phyloP scores from a whole-genome alignment of 2,329 filamentous ascomycete species.

The Nothomitra cinnamomea region DNA sequence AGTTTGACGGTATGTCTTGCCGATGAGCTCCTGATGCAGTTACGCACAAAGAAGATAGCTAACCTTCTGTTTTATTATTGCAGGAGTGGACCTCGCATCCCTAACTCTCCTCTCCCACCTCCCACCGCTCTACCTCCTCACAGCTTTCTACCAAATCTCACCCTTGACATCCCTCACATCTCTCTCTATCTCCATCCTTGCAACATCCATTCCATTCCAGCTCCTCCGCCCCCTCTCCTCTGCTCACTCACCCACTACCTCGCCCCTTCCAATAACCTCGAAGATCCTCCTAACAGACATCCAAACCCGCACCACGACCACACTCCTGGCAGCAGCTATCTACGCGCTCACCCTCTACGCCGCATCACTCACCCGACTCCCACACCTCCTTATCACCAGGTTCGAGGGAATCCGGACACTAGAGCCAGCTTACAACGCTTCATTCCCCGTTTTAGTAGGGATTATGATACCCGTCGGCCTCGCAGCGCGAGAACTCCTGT shows the following conservation, averaged over 20 bases:
- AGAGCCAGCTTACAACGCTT: slow-evolving; percentile 46
- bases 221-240: slow-evolving; percentile 52
- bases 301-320: slow-evolving; percentile 45
- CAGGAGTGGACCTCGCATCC: slow-evolving; percentile 38
- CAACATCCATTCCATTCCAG: slow-evolving; percentile 56
- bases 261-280: slow-evolving; percentile 33
- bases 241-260: slow-evolving; percentile 39
- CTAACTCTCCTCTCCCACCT: slow-evolving; percentile 55
- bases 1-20: slow-evolving; percentile 47
- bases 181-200: slow-evolving; percentile 48
- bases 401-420: slow-evolving; percentile 59
- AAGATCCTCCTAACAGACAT: slow-evolving; percentile 47
- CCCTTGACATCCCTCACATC: slow-evolving; percentile 41
- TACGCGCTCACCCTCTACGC: slow-evolving; percentile 58
- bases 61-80: not conserved
- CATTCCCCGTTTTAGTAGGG: slow-evolving; percentile 28
- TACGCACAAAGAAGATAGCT: too few relatives aligned
- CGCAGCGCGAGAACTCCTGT: slow-evolving; percentile 61
- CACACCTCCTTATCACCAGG: slow-evolving; percentile 52
- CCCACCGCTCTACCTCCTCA: slow-evolving; percentile 59
- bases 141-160: slow-evolving; percentile 59
- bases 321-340: slow-evolving; percentile 50
- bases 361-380: slow-evolving; percentile 53
- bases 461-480: slow-evolving; percentile 51
- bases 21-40: too few relatives aligned